Evolutionary conservation across 1,139 yeast genomes (phyloP), one percentile per base, ranked within the genome.

Genomic region (Saccharomyces pastorianus): DNA sequence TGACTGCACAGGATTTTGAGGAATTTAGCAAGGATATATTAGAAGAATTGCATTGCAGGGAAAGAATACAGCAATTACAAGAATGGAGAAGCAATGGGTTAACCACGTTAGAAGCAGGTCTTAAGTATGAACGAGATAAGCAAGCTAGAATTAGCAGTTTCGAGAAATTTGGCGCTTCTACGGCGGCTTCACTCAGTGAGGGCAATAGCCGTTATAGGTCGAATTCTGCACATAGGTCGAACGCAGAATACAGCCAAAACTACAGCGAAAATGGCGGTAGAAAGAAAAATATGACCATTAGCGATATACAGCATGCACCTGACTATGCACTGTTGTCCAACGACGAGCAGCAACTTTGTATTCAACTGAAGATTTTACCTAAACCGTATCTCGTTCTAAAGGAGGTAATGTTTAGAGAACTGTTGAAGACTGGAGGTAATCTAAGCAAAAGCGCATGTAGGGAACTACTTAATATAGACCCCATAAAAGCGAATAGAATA

Each of bases 371-470:
- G 60, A 85, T 95, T 11, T 73, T 87, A 57, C 99, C 99, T 11
- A 93, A 93, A 68, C 96, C 98, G 1, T 93, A 91, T 66, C 74
- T 95, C 59, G 96, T 96, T 2, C 88, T 93, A 60, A 93, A 93
- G 67, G 96, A 89, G 67, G 84, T 90, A n/a, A 72, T 93, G 55
- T 89, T 93, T 76, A 81, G 95, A 62, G 97, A 91, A 67, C 82
- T 95, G 29, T 75, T 91, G 44, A 83, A 88, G 60, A 85, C 88
- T 48, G 95, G 95, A 49, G 98, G 98, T 7, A 72, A 79, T 5
- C 71, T 93, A 65, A 88, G 88, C 73, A 85, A 87, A 72, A 85
- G 88, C 65, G 85, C 87, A 48, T 95, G 96, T 7, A 78, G 91
- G 62, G 96, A 85, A 58, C 74, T 90, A 56, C 73, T 89, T 56